Conservation (phyloP, 129 eudicot species). For the Kitagawia praeruptora region DNA sequence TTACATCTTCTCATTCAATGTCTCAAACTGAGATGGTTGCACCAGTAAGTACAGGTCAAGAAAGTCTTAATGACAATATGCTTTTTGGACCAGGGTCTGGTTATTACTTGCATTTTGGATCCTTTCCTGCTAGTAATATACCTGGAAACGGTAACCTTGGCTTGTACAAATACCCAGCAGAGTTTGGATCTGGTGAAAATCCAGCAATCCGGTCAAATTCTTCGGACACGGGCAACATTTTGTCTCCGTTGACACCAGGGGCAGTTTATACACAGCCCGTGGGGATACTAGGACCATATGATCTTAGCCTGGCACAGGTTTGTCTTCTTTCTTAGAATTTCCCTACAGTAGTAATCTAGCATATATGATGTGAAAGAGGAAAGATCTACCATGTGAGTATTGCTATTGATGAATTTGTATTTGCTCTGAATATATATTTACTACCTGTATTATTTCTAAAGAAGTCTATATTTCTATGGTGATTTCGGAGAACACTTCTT, state of each 20-base stretch:
- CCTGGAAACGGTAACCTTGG: slow-evolving; percentile 57
- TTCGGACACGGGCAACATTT: slow-evolving; percentile 48
- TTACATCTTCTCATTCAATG: slow-evolving; percentile 47
- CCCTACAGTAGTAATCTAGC: background rate
- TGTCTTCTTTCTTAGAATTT: slow-evolving; percentile 6
- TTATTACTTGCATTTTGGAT: slow-evolving; percentile 57
- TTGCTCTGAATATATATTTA: background rate
- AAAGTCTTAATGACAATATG: slow-evolving; percentile 40
- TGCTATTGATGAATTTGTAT: background rate
- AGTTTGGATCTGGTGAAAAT: slow-evolving; percentile 56
- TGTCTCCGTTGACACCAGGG: slow-evolving; percentile 52
- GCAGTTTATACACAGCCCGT: slow-evolving; percentile 60
- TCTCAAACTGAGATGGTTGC: slow-evolving; percentile 55
- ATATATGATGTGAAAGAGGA: background rate
- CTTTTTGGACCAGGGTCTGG: slow-evolving; percentile 58
- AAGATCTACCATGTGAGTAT: background rate
- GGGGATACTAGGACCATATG: slow-evolving; percentile 53
- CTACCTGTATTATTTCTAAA: background rate
- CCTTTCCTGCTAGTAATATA: slow-evolving; percentile 48
- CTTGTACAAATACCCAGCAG: slow-evolving; percentile 55
- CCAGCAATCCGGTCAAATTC: slow-evolving; percentile 43
- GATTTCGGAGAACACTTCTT: background rate
- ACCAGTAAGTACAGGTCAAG: slow-evolving; percentile 63
- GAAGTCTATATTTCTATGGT: background rate
- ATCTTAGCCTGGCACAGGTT: slow-evolving; percentile 72